A percentile compares a stretch with the other conserved stretches of the same genome.
phyloP scores from a whole-genome alignment of 441 rosid genomes.

The Erodium chrysanthum region DNA sequence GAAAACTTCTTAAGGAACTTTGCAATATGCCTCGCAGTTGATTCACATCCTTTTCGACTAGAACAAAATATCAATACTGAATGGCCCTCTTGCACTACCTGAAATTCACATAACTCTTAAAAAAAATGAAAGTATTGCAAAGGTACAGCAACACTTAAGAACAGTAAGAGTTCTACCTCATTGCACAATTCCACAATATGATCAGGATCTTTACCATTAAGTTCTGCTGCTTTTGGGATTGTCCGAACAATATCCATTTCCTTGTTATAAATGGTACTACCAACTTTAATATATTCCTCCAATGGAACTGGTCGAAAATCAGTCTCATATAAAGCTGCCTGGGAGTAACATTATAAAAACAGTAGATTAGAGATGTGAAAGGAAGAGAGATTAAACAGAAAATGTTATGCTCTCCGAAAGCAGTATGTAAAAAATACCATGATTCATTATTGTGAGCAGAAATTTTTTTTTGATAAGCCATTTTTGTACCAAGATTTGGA shows the following conservation, averaged over 20 bases:
- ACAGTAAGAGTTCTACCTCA: constrained; percentile 45
- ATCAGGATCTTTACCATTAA: constrained; percentile 94
- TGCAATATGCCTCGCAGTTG: constrained; percentile 84
- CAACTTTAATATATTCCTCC: constrained; percentile 84
- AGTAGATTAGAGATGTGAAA: no score
- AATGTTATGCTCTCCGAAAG: neutral
- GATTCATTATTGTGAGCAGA: neutral
- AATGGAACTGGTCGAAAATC: constrained; percentile 95
- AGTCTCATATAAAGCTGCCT: constrained; percentile 94
- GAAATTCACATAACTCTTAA: constrained; percentile 23
- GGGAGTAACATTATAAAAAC: constrained; percentile 20
- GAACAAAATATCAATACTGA: constrained; percentile 93
- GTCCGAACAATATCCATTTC: constrained; percentile 74
- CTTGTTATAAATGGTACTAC: constrained; percentile 72
- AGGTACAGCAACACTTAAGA: constrained; percentile 14
- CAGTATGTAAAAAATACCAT: neutral
- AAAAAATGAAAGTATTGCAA: constrained; percentile 14
- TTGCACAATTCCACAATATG: constrained; percentile 84
- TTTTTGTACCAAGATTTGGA: no score
- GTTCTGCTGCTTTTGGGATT: constrained; percentile 53
- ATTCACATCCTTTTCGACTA: constrained; percentile 96
- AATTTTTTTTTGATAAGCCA: no score
- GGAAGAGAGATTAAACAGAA: neutral
- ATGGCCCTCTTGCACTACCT: constrained; percentile 96
- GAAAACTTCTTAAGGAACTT: constrained; percentile 62